A percentile compares a stretch with the other conserved stretches of the same genome.
These are phyloP conservation scores for Candida neerlandica DNA, from an alignment of 1,139 yeast genomes.

Conservation along the genomic window DNA sequence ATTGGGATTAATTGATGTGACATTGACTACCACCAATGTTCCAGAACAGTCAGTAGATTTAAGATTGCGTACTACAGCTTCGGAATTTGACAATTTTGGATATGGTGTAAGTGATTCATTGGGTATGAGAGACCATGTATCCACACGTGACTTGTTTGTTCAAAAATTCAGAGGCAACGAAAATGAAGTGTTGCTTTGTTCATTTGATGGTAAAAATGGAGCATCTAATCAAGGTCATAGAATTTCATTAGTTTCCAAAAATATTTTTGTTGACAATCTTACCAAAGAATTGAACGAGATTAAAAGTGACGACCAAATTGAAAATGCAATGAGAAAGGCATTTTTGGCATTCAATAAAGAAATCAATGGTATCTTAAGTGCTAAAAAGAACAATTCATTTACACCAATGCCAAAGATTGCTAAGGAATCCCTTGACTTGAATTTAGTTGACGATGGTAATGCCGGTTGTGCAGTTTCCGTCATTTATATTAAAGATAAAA, in stretches of 20 bases:
- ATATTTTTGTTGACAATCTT: conserved; percentile 63
- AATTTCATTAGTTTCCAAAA: conserved; percentile 75
- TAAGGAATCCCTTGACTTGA: conserved; percentile 48
- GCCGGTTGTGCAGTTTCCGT: conserved; percentile 91
- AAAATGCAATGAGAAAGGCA: conserved; percentile 75
- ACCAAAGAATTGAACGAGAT: conserved; percentile 62
- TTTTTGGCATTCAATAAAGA: conserved; percentile 82
- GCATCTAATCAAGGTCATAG: conserved; percentile 61
- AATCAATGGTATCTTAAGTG: conserved; percentile 50
- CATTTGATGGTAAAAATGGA: conserved; percentile 84
- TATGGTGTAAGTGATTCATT: conserved; percentile 92
- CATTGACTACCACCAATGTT: conserved; percentile 77
- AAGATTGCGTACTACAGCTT: conserved; percentile 92
- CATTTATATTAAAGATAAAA: conserved; percentile 71
- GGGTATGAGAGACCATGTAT: conserved; percentile 67
- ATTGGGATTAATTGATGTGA: conserved; percentile 92
- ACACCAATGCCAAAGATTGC: conserved; percentile 24
- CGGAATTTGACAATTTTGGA: conserved; percentile 73
- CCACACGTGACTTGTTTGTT: conserved; percentile 81
- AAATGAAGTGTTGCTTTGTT: conserved; percentile 67
- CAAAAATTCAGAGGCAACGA: conserved; percentile 88
- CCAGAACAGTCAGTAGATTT: conserved; percentile 87
- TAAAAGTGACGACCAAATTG: conserved; percentile 47
- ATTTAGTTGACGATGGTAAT: conserved; percentile 60
- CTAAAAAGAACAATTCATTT: conserved; percentile 34